Evolutionary conservation across 2,329 filamentous ascomycete species (phyloP), one percentile per base, ranked within the genome.

Genomic region (Phyllosticta citriasiana): DNA sequence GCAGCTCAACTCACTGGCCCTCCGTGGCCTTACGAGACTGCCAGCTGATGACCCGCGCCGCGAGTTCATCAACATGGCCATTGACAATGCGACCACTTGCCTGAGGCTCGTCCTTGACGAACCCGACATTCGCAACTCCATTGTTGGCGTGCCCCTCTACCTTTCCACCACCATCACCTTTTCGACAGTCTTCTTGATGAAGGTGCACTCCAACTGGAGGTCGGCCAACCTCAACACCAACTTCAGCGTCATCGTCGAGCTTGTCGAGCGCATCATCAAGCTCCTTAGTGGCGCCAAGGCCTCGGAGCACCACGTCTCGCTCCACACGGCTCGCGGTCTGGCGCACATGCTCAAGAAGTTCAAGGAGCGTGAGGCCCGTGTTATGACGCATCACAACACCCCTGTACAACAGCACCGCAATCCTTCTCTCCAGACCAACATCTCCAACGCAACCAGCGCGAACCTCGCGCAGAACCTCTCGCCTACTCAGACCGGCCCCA

Each of bases 161-260:
- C 65, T 73, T 1, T 71, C 74, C 60, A 74, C 71, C 33, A 74
- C 75, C 73, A 72, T 75, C 27, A 67, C 72, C 3, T 74, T 71
- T 58, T 69, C 71, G 0, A 67, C 68, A 1, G 72, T 74, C 2
- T 76, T 76, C 59, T 67, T 75, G 2, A 68, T 75, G 62, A 75
- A 75, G 57, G 70, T 73, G 1, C 66, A 68, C 2, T 70, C 69
- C 40, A 72, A 68, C 55, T 73, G 69, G 72, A 73, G 55, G 55
- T 61, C 59, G 22, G 59, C 59, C 9, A 54, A 61, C 26, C 59
- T 61, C 27, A 61, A 71, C 33, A 64, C 61, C 35, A 63, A 68
- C 3, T 64, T 71, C 26, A 69, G 71, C 1, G 65, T 77, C 8
- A 71, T 70, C 33, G 69, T 73, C 51, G 73, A 77, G 61, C 66